Base-by-base conservation (phyloP, 2,329 filamentous ascomycete genomes). In the Monilinia fructigena region DNA sequence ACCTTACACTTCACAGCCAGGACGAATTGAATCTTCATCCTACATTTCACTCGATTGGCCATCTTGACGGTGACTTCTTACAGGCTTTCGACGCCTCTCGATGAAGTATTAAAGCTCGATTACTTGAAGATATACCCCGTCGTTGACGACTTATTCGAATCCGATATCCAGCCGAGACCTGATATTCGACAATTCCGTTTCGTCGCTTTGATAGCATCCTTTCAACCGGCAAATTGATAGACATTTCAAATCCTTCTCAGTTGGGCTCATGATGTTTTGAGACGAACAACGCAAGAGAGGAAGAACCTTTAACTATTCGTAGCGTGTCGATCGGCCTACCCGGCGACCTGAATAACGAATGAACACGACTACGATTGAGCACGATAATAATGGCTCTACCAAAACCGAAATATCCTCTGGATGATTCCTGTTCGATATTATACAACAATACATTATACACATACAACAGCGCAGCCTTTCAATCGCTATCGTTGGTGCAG, bases 391-490 rank as follows among this genome's bases (percentile, higher is more conserved):
- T 76, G 75, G 55, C 66, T 64, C 82, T 89, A 66, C 92, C 92
- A 59, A 80, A 86, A 74, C 92, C 93, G 63, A 80, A 85, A 63
- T 83, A 87, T 75, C 81, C 88, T 69, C 80, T 97, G 76, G 85
- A 87, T 77, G 87, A 89, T 78, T 88, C 91, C 74, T 98, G 94
- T 79, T 92, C 93, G 67, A 86, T 90, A 74, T 84, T 97, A 69
- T 83, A 91, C 80, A 83, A 93, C 75, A 88, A 93, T 77, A 92
- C 88, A 16, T 86, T 98, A 63, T 98, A 96, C 80, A 88, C 90
- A 55, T 96, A 92, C 77, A 91, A 92, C 7, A 79, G 86, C 11
- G 79, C 85, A 56, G 90, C 87, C 38, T 93, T 98, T 73, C 86
- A 93, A 76, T 89, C 90, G 11, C 79, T 98, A 70, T 78, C 82